Base-by-base conservation (phyloP, 1,139 yeast genomes). In the Blastobotrys capitulatus region DNA sequence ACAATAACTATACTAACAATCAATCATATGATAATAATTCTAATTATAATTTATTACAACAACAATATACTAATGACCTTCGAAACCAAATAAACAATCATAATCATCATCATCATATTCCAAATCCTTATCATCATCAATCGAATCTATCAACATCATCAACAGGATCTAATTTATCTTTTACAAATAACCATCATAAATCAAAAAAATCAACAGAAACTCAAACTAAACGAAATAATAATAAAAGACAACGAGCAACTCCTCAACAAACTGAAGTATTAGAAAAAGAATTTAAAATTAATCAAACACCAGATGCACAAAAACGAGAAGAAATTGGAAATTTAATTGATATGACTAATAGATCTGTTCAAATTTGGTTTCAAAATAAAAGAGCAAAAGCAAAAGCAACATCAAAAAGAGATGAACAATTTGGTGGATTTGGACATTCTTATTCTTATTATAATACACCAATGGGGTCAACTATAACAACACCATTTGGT, bases 311-410 rank as follows among this genome's bases (percentile, higher is more conserved):
- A 1, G 65, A 63, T 51, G 69, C 71, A 4, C 54, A 57, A 13
- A 77, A 79, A 46, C 70, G 97, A 40, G 84, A 81, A 60, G 80
- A 76, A 41, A 83, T 90, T 44, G 83, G 95, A 44, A 79, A 76
- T 7, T 76, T 75, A 53, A 87, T 95, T 2, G 86, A 86, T 43
- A 86, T 90, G 92, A 81, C 92, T 8, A 96, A 89, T 61, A 78
- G 95, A 57, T 89, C 95, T 5, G 96, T 90, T 2, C 77, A 96
- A 51, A 89, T 90, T 45, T 90, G 97, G 97, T 90, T 90, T 63
- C 97, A 90, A 65, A 90, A 90, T 64, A 74, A 94, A 58, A 71
- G 97, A 53, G 96, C 96, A 18, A 88, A 88, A 63, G 75, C 80
- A 46, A 76, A n/a, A 90, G 62, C 82, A 79, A n/a, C 19, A 18